Base-by-base conservation (phyloP, 768 basidiomycete species). In the Mycena galericulata region DNA sequence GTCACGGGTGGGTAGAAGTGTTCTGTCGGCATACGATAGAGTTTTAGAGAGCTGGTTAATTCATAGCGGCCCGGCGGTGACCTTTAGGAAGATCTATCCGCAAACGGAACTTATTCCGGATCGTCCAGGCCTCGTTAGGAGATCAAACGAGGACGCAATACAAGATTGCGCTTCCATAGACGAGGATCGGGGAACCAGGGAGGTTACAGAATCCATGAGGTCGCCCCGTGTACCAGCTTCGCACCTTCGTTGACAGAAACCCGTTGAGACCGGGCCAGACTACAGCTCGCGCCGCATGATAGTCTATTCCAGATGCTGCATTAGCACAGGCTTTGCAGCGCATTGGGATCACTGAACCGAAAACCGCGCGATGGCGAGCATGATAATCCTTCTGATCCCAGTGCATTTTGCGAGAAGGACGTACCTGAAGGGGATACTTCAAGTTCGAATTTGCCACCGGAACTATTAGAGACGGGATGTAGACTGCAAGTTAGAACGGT, bases 291-390 rank as follows among this genome's bases (percentile, higher is more conserved):
- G 46, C 58, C 58, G 30, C 34, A 45, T 58, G 70, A 71, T 64
- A 71, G 66, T 60, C 62, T 67, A 64, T 67, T 67, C 51, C 65
- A 58, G 61, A 57, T 43, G 51, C 34, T 46, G n/a, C 29, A 30
- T 26, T 58, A 71, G 49, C 70, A 67, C 63, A 58, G 63, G 51
- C 65, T 67, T 63, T 64, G 60, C 69, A 70, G 64, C 50, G 70
- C 70, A 41, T 63, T 67, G 58, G 18, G 61, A 62, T 22, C 29
- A 51, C 27, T 46, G 61, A 60, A 49, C 61, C 70, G 66, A 65
- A 71, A 68, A 56, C 22, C 58, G 61, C 64, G 65, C 65, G 53
- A 71, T 60, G 46, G 34, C 17, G 43, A 65, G 65, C 55, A 61
- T 27, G 51, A 24, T 49, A 51, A 38, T 65, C 50, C 54, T 69